A percentile compares a stretch with the other conserved stretches of the same genome.
Conservation (phyloP, 176 grass and related monocot genomes). For the Cocos nucifera region DNA sequence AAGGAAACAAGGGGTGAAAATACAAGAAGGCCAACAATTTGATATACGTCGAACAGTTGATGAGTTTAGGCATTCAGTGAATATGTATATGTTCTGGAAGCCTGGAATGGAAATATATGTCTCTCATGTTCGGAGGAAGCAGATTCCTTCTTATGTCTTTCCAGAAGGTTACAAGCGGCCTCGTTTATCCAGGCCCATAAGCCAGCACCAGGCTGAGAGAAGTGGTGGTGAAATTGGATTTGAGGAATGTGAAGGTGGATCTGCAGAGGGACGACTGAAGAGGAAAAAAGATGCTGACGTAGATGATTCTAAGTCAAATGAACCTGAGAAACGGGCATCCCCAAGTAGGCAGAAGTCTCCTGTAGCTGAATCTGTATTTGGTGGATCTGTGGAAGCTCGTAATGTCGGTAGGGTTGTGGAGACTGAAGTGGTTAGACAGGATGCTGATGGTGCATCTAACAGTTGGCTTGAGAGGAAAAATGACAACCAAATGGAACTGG, state of each 20-base stretch:
- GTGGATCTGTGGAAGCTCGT: no score
- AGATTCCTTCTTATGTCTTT: slow-evolving; percentile 81
- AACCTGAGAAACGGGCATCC: slow-evolving; percentile 40
- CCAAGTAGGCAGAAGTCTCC: background rate
- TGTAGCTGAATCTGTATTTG: no score
- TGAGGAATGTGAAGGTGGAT: slow-evolving; percentile 12
- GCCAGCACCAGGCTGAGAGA: slow-evolving; percentile 39
- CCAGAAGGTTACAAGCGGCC: slow-evolving; percentile 73
- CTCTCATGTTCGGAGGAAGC: slow-evolving; percentile 85
- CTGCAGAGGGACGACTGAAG: slow-evolving; percentile 25
- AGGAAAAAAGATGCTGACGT: slow-evolving; percentile 31
- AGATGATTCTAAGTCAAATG: slow-evolving; percentile 18
- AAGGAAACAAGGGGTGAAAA: slow-evolving; percentile 79
- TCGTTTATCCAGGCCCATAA: slow-evolving; percentile 30
- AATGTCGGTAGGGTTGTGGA: no score
- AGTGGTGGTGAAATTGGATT: slow-evolving; percentile 25
- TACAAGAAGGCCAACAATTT: slow-evolving; percentile 94
- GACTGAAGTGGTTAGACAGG: no score
- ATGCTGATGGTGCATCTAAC: no score
- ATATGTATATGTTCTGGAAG: slow-evolving; percentile 83
- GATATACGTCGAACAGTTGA: slow-evolving; percentile 97
- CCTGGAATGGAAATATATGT: slow-evolving; percentile 92
- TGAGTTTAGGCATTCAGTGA: slow-evolving; percentile 73
- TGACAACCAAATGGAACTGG: no score
- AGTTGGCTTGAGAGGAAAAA: no score